Conservation (phyloP, 2,329 filamentous ascomycete genomes). For the Cladosporium phlei region DNA sequence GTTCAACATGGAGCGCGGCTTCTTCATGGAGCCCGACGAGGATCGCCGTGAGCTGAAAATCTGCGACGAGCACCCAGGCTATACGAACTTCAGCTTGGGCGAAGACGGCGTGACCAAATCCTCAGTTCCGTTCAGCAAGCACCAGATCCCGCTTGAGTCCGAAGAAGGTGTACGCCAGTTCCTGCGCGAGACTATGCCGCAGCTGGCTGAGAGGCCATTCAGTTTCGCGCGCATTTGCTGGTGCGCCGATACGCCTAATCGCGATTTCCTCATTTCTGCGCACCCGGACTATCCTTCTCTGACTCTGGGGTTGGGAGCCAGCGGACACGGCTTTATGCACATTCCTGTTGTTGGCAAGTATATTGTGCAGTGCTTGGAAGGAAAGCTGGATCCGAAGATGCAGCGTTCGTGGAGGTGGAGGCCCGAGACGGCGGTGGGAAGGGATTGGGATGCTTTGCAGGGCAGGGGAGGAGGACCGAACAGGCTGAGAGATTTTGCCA, state of each 20-base stretch:
- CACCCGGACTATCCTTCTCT: constrained; percentile 44
- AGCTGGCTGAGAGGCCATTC: constrained; percentile 47
- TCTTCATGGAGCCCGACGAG: constrained; percentile 48
- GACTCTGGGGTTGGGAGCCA: constrained; percentile 48
- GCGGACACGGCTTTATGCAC: constrained; percentile 52
- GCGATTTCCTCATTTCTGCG: constrained; percentile 49
- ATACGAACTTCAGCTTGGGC: constrained; percentile 44
- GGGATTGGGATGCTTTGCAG: constrained; percentile 48
- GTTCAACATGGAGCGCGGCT: constrained; percentile 47
- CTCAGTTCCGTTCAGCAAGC: constrained; percentile 41
- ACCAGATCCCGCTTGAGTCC: constrained; percentile 46
- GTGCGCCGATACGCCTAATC: constrained; percentile 54
- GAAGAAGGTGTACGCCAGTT: constrained; percentile 47
- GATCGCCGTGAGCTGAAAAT: constrained; percentile 45
- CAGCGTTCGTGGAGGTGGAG: constrained; percentile 47
- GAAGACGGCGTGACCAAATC: constrained; percentile 26
- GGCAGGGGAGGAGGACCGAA: constrained; percentile 45
- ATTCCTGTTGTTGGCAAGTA: constrained; percentile 49
- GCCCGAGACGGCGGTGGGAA: constrained; percentile 44
- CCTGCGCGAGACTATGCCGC: constrained; percentile 49
- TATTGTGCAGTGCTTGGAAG: constrained; percentile 47
- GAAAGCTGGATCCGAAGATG: constrained; percentile 39
- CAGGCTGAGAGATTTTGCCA: constrained; percentile 46
- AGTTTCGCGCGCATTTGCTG: constrained; percentile 52
- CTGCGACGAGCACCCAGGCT: constrained; percentile 55